A percentile compares a stretch with the other conserved stretches of the same genome.
Evolutionary conservation across 2,329 filamentous ascomycete genomes (phyloP).

Genomic region (Ceratocystis colombiana): DNA sequence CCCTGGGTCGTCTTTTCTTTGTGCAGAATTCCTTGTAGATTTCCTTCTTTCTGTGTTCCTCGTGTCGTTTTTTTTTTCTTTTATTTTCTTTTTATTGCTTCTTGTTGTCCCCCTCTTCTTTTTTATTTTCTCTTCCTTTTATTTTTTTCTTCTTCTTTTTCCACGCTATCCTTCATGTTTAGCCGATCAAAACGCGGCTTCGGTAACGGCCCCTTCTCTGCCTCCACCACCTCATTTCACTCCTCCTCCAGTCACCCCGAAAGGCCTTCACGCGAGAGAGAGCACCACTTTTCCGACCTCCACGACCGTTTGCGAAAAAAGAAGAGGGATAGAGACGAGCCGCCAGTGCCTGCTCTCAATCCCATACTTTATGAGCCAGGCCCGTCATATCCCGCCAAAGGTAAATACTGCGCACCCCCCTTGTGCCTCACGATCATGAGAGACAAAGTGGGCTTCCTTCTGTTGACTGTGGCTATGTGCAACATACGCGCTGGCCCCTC

Average conservation of each 20-base stretch:
- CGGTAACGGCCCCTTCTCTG: constrained; percentile 19
- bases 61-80: neutral
- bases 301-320: constrained; percentile 19
- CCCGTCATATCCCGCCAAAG: constrained; percentile 18
- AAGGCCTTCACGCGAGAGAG: constrained; percentile 11
- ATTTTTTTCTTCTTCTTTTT: neutral
- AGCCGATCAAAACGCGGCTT: constrained; percentile 19
- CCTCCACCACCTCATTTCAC: constrained; percentile 16
- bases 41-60: neutral
- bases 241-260: constrained; percentile 12
- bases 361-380: constrained; percentile 21
- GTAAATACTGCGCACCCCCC: constrained; percentile 8
- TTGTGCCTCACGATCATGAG: neutral
- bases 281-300: constrained; percentile 15
- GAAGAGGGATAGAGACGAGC: constrained; percentile 15
- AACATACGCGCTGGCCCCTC: neutral
- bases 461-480: neutral
- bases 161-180: constrained; percentile 15
- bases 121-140: constrained; percentile 9
- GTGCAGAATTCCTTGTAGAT: constrained; percentile 6
- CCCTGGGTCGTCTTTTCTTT: constrained; percentile 6
- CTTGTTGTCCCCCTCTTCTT: neutral
- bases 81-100: constrained; percentile 7
- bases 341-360: constrained; percentile 13
- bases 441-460: too few species aligned